Evolutionary conservation across 176 grass and related monocot species (phyloP), one percentile per base, ranked within the genome.

Genomic region (Paspalum notatum): DNA sequence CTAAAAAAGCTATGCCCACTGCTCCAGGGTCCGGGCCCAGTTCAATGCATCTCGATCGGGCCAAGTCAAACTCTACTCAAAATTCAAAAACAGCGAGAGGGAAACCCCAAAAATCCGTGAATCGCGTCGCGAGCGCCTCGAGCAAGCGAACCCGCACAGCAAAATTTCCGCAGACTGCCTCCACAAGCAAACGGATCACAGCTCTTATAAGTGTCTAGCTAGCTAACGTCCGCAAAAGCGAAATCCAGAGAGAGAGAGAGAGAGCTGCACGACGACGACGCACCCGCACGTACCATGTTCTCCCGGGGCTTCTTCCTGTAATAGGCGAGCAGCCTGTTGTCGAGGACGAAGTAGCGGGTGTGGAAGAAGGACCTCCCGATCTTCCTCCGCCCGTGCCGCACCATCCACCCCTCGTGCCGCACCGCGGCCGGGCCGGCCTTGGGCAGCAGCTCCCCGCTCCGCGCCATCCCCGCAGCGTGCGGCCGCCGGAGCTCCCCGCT

Each of bases 291-390:
- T 85, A 99, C 96, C 92, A 89, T 95, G 60, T 45, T 91, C 79
- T 93, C 90, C 69, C 63, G 91, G 22, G 96, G 96, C 76, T 95
- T 71, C 86, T 83, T 99, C 82, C 95, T 99, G 84, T 90, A 95
- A 84, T 95, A 99, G 4, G 92, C 75, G 80, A 99, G 88, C 12
- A 78, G 67, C 77, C 58, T 82, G 71, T 78, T 57, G 58, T 93
- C 90, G 66, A 99, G 89, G 56, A 95, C 88, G 58, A 99, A 99
- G 75, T 95, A 99, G 0, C 96, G 92, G 66, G 62, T 80, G 76
- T 84, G 92, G 68, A 98, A 86, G 76, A 82, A 99, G 5, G 96
- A 90, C 54, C 89, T 86, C 16, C 92, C 96, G 46, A 99, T 93
- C 89, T 86, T 99, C 67, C 96, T 78, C 77, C 91, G 92, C 26